Conservation (phyloP, 208 protist genomes). For the Tritrichomonas foetus region DNA sequence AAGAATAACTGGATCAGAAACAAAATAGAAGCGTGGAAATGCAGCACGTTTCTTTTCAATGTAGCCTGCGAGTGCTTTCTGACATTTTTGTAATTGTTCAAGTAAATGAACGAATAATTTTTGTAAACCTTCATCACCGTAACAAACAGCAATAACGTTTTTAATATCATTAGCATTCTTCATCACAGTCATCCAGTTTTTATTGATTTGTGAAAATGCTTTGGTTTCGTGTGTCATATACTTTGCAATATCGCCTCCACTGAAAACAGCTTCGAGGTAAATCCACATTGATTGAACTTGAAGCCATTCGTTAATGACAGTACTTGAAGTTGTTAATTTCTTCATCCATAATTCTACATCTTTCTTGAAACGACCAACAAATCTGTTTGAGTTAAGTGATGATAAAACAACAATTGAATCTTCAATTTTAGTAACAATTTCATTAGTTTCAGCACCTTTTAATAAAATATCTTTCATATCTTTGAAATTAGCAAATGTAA, state of each 20-base stretch:
- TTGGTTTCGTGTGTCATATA: constrained; percentile 88
- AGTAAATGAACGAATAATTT: constrained; percentile 77
- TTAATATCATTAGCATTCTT: constrained; percentile 81
- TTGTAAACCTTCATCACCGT: constrained; percentile 80
- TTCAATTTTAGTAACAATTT: constrained; percentile 36
- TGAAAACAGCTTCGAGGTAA: constrained; percentile 90
- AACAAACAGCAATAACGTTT: constrained; percentile 85
- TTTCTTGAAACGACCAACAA: constrained; percentile 65
- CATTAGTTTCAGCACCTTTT: constrained; percentile 43
- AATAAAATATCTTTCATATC: constrained; percentile 63
- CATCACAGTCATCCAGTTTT: constrained; percentile 86
- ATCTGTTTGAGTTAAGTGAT: constrained; percentile 58
- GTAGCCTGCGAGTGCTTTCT: constrained; percentile 90
- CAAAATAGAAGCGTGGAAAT: constrained; percentile 97
- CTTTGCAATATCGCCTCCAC: constrained; percentile 85
- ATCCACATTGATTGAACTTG: constrained; percentile 75
- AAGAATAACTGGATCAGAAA: constrained; percentile 88
- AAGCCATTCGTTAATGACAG: constrained; percentile 67
- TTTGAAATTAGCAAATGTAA: constrained; percentile 65
- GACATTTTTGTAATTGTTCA: constrained; percentile 88
- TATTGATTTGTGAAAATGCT: constrained; percentile 87
- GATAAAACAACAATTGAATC: not conserved
- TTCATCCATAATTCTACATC: constrained; percentile 61
- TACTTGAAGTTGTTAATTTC: constrained; percentile 58
- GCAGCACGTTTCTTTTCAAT: constrained; percentile 89